A percentile compares a stretch with the other conserved stretches of the same genome.
These are phyloP conservation scores for Sphaerulina musiva DNA, from an alignment of 2,329 filamentous ascomycete species.

Conservation along the genomic window DNA sequence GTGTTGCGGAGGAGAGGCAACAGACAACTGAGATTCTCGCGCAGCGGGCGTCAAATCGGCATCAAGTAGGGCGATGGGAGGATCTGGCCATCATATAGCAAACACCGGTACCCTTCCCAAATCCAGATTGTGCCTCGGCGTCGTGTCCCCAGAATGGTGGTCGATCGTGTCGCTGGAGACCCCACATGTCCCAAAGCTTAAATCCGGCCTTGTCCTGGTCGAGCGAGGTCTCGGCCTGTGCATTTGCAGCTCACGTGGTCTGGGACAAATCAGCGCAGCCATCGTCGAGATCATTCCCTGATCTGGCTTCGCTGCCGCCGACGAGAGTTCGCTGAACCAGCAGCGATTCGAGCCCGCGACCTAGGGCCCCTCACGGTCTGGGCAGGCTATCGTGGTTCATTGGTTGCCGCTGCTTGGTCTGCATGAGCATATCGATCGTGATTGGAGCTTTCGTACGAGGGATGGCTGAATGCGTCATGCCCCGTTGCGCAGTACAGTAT, in stretches of 20 bases:
- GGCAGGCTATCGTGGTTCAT: neutral
- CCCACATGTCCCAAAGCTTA: slow-evolving; percentile 8
- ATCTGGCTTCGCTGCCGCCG: slow-evolving; percentile 2
- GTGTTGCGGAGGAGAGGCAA: neutral
- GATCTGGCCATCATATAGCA: slow-evolving; percentile 8
- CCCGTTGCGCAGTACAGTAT: too few species aligned
- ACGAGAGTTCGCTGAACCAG: slow-evolving; percentile 1
- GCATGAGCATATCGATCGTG: neutral
- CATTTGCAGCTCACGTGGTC: neutral
- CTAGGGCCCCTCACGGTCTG: slow-evolving; percentile 4
- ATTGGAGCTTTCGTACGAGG: slow-evolving; percentile 9
- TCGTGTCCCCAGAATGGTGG: neutral
- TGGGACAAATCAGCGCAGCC: slow-evolving; percentile 5
- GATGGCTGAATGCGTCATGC: neutral
- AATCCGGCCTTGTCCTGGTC: neutral
- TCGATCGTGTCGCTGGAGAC: slow-evolving; percentile 1
- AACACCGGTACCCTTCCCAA: neutral
- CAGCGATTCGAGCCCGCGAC: slow-evolving; percentile 5
- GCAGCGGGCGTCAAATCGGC: neutral
- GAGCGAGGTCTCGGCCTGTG: slow-evolving; percentile 7
- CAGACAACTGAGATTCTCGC: neutral
- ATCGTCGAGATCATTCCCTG: neutral
- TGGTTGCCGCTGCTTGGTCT: neutral
- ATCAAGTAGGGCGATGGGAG: neutral
- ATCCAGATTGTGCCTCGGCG: slow-evolving; percentile 9